Base-by-base conservation (phyloP, 495 filamentous ascomycete species). In the Neohortaea acidophila region DNA sequence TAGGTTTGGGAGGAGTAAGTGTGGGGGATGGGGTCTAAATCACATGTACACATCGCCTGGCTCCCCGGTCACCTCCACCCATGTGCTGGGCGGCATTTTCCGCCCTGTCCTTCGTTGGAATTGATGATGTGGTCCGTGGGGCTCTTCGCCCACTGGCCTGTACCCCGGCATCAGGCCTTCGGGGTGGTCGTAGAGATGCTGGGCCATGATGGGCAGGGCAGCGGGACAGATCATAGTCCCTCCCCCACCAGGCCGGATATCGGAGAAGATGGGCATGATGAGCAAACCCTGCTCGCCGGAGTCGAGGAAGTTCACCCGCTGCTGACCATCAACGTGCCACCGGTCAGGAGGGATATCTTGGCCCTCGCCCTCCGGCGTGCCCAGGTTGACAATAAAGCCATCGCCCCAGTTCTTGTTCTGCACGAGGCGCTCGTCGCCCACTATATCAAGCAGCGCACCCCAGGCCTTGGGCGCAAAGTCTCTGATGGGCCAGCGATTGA, bases 281-380 rank as follows among this genome's bases (percentile, higher is more conserved):
- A 84, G 60, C 31, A 83, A 54, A 0, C 63, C 79, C 54, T 84
- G 79, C 58, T 83, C 79, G 0, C 72, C 71, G 31, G 70, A 77
- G 55, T 83, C 79, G 12, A 84, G 63, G 47, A 74, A 83, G 59
- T 82, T 77, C 11, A 77, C 64, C 57, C 83, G 81, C 55, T 81
- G 81, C 48, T 82, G 78, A 1, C 79, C 79, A 56, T 83, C 78
- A 17, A 79, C 75, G 54, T 84, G 79, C 78, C 78, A 84, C 6
- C 61, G 58, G 5, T 71, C 65, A 22, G 60, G 44, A 32, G 72
- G 60, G 21, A 64, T 58, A 24, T 66, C 51, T 24, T 66, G 65
- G 4, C 66, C 65, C 42, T 72, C 68, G 31, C 54, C 56, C 31
- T 74, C 63, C 0, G 64, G 53, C 5, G 67, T 73, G 17, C 79